Evolutionary conservation across 2,329 filamentous ascomycete species (phyloP).

Genomic region (Aspergillus sclerotialis): DNA sequence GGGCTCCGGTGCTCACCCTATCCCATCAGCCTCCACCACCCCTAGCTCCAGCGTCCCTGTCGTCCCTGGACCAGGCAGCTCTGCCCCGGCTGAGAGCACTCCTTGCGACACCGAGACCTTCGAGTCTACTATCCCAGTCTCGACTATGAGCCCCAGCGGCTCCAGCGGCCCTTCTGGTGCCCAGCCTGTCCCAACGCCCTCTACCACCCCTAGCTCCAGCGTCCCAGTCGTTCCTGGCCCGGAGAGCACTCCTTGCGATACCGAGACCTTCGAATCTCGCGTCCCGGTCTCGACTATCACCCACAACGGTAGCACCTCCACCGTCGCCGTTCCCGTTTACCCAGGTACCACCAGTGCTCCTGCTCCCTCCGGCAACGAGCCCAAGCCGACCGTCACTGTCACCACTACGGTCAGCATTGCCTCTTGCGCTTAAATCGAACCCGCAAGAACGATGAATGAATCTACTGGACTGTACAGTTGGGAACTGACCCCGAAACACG

Average conservation of each 20-base stretch:
- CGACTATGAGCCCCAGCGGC: constrained; percentile 5
- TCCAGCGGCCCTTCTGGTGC: constrained; percentile 6
- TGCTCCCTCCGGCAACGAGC: constrained; percentile 6
- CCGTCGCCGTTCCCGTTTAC: constrained; percentile 3
- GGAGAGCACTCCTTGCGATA: constrained; percentile 4
- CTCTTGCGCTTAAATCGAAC: too few relatives aligned
- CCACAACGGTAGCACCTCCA: constrained; percentile 8
- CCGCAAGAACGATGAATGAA: too few relatives aligned
- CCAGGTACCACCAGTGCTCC: constrained; percentile 11
- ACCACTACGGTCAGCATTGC: too few relatives aligned
- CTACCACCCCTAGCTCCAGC: constrained; percentile 11
- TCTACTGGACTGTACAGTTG: too few relatives aligned
- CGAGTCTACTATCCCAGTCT: constrained; percentile 2
- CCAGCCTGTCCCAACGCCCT: constrained; percentile 7
- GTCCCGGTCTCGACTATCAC: constrained; percentile 4
- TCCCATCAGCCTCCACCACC: too few relatives aligned
- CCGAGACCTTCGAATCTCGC: constrained; percentile 3
- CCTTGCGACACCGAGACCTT: constrained; percentile 6
- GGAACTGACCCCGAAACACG: too few relatives aligned
- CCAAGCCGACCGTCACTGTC: too few relatives aligned
- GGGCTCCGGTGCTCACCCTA: too few relatives aligned
- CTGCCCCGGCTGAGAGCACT: neutral
- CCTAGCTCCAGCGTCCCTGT: neutral
- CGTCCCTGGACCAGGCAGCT: neutral
- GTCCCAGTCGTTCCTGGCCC: too few relatives aligned